Conservation (phyloP, 345 rosid species). For the Xanthoceras sorbifolium region DNA sequence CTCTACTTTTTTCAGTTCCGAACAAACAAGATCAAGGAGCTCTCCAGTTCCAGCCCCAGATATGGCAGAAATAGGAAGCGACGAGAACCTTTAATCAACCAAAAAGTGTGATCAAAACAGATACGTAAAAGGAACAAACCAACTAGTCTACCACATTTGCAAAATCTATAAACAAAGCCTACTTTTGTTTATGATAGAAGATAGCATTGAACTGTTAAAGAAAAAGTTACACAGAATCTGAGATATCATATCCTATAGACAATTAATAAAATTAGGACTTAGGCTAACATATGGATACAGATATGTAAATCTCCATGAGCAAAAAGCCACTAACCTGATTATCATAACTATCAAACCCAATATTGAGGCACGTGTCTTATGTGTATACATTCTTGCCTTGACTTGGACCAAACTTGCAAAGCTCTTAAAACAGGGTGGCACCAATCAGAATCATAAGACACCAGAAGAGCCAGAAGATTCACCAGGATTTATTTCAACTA, state of each 20-base stretch:
- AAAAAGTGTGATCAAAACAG: conserved; percentile 25
- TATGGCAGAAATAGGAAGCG: conserved; percentile 86
- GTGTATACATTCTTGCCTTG: not conserved
- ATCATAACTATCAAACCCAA: not conserved
- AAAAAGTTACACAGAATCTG: not conserved
- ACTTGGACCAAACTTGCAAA: not conserved
- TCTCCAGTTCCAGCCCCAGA: conserved; percentile 97
- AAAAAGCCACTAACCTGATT: not conserved
- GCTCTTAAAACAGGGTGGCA: not conserved
- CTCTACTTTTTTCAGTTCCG: conserved; percentile 66
- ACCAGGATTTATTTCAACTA: too few relatives aligned
- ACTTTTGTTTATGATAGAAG: not conserved
- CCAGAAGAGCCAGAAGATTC: too few relatives aligned
- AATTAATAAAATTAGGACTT: not conserved
- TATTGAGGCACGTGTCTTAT: not conserved
- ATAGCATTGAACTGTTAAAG: not conserved
- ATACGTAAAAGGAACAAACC: conserved; percentile 10
- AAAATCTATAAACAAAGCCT: not conserved
- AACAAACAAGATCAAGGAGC: conserved; percentile 88
- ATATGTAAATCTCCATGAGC: not conserved
- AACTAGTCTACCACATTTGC: not conserved
- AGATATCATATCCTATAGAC: not conserved
- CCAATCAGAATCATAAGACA: not conserved
- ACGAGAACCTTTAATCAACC: conserved; percentile 58
- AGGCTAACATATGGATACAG: not conserved